These are phyloP conservation scores for Coniferiporia sulphurascens DNA, from an alignment of 1,284 basidiomycete species.

Conservation along the genomic window DNA sequence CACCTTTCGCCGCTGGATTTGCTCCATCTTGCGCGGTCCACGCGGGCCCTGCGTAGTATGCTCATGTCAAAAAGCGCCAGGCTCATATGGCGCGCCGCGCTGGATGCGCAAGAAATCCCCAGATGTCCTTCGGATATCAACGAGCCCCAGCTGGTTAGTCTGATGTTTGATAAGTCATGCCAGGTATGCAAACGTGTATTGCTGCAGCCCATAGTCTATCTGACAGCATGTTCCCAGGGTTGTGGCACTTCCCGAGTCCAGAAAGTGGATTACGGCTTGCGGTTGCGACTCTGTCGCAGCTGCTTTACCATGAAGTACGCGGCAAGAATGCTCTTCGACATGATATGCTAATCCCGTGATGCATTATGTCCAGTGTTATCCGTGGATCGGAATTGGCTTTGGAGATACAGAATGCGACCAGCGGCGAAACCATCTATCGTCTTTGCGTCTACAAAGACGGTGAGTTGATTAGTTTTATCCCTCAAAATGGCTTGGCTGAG, in stretches of 20 bases:
- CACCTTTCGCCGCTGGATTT: constrained; percentile 16
- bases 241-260: background rate
- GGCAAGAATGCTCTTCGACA: background rate
- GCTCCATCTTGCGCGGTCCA: constrained; percentile 18
- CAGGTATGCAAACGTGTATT: background rate
- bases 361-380: background rate
- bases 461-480: background rate
- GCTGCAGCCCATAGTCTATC: background rate
- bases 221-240: background rate
- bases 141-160: constrained; percentile 28
- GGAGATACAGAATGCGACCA: background rate
- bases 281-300: background rate
- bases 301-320: background rate
- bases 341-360: background rate
- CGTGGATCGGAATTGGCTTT: background rate
- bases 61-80: constrained; percentile 17
- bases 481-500: background rate
- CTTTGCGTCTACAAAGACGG: background rate
- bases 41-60: constrained; percentile 11
- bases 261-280: background rate
- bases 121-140: constrained; percentile 29
- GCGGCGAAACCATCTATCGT: background rate
- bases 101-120: constrained; percentile 21
- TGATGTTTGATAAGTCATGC: constrained; percentile 26
- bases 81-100: constrained; percentile 17